A percentile compares a stretch with the other conserved stretches of the same genome.
phyloP scores from a whole-genome alignment of 129 eudicot genomes.

The Logfia minima region DNA sequence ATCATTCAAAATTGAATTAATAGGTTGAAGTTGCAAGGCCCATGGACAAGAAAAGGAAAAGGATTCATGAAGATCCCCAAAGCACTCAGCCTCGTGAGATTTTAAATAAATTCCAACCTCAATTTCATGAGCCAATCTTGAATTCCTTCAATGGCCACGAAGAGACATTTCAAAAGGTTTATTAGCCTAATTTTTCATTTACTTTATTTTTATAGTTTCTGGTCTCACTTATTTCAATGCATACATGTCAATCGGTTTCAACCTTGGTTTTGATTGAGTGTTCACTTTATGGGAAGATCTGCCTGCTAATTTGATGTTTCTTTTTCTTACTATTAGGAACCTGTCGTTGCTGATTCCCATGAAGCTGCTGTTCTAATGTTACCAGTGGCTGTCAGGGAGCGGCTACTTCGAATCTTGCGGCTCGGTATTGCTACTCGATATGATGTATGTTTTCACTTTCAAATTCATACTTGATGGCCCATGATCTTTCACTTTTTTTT shows the following conservation, averaged over 20 bases:
- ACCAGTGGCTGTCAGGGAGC: slow-evolving; percentile 73
- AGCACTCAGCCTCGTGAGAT: slow-evolving; percentile 40
- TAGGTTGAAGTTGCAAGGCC: slow-evolving; percentile 96
- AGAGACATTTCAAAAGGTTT: slow-evolving; percentile 45
- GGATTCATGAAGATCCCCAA: slow-evolving; percentile 56
- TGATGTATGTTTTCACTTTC: slow-evolving; percentile 55
- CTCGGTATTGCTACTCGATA: slow-evolving; percentile 84
- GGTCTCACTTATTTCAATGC: background rate
- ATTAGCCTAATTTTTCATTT: slow-evolving; percentile 3
- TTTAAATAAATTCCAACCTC: slow-evolving; percentile 37
- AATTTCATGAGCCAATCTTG: slow-evolving; percentile 31
- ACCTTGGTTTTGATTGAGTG: background rate
- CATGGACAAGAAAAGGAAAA: slow-evolving; percentile 67
- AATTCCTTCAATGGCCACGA: slow-evolving; percentile 31
- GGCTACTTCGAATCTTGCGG: slow-evolving; percentile 73
- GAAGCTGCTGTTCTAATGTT: slow-evolving; percentile 76
- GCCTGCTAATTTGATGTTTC: slow-evolving; percentile 1
- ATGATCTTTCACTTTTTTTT: background rate
- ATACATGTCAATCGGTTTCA: too few species aligned
- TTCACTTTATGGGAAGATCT: background rate
- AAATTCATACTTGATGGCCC: background rate
- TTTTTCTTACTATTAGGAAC: slow-evolving; percentile 41
- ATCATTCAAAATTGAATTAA: slow-evolving; percentile 3
- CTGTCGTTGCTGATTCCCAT: slow-evolving; percentile 58
- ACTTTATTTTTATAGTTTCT: background rate